Conservation (phyloP, 2,329 filamentous ascomycete genomes). For the Cercospora sojina region DNA sequence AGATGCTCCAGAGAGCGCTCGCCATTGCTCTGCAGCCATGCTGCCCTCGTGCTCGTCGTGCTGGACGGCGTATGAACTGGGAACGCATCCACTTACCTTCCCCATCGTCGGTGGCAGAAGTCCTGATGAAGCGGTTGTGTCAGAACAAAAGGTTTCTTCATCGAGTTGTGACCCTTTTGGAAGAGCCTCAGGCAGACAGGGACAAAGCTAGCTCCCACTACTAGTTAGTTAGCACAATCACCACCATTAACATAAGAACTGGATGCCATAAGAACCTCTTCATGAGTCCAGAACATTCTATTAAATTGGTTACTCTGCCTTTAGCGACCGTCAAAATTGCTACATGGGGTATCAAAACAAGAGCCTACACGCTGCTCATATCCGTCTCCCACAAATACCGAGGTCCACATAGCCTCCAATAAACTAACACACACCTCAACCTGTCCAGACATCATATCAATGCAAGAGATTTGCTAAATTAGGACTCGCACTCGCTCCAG, state of each 20-base stretch:
- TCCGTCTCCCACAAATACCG: slow-evolving; percentile 2
- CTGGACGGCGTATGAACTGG: not conserved
- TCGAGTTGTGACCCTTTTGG: not conserved
- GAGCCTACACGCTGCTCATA: slow-evolving; percentile 1
- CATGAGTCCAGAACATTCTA: not conserved
- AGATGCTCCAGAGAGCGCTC: not conserved
- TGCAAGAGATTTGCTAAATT: slow-evolving; percentile 50
- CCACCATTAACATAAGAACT: not conserved
- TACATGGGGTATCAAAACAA: slow-evolving; percentile 5
- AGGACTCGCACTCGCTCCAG: slow-evolving; percentile 48
- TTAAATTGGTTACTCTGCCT: not conserved
- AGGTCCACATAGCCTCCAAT: slow-evolving; percentile 1
- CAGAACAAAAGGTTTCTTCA: not conserved
- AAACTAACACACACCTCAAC: not conserved
- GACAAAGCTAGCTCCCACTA: not conserved
- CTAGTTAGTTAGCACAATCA: not conserved
- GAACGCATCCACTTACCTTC: slow-evolving; percentile 3
- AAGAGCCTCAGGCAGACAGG: not conserved
- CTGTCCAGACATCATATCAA: slow-evolving; percentile 26
- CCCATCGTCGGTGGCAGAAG: slow-evolving; percentile 5
- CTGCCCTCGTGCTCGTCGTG: not conserved
- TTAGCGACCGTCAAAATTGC: not conserved
- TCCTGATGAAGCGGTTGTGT: slow-evolving; percentile 1
- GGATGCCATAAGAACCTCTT: not conserved
- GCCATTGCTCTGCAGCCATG: not conserved